Conservation (phyloP, 73 alveolate species). For the Paramecium caudatum region DNA sequence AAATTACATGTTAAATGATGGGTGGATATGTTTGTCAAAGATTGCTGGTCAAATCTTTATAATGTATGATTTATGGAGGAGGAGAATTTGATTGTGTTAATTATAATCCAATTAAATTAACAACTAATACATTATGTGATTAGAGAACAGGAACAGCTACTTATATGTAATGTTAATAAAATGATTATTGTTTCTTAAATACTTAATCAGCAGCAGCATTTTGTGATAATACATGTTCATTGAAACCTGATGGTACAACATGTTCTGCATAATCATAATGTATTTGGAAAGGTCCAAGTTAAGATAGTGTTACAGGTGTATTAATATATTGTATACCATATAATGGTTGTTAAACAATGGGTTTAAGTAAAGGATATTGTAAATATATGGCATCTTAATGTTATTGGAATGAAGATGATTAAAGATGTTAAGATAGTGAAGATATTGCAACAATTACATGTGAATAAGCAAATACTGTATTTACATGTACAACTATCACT, state of each 20-base stretch:
- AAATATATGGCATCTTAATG: background rate
- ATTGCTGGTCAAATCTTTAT: background rate
- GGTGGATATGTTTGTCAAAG: constrained; percentile 47
- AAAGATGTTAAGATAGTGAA: background rate
- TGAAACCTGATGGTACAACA: background rate
- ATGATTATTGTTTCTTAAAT: background rate
- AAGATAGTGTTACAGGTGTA: background rate
- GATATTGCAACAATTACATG: background rate
- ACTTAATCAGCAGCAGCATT: background rate
- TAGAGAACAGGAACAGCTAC: background rate
- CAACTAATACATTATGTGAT: background rate
- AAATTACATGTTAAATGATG: background rate
- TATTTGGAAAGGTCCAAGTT: background rate
- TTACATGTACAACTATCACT: constrained; percentile 32
- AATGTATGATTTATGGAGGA: background rate
- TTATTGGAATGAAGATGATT: background rate
- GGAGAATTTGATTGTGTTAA: background rate
- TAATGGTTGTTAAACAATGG: background rate
- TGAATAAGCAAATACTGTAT: constrained; percentile 25
- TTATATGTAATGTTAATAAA: background rate
- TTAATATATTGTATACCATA: constrained; percentile 11
- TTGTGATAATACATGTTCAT: background rate
- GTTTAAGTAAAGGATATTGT: constrained; percentile 30
- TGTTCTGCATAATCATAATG: background rate
- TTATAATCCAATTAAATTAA: background rate